Evolutionary conservation across 768 basidiomycete genomes (phyloP).

Genomic region (Mrakia gelida): DNA sequence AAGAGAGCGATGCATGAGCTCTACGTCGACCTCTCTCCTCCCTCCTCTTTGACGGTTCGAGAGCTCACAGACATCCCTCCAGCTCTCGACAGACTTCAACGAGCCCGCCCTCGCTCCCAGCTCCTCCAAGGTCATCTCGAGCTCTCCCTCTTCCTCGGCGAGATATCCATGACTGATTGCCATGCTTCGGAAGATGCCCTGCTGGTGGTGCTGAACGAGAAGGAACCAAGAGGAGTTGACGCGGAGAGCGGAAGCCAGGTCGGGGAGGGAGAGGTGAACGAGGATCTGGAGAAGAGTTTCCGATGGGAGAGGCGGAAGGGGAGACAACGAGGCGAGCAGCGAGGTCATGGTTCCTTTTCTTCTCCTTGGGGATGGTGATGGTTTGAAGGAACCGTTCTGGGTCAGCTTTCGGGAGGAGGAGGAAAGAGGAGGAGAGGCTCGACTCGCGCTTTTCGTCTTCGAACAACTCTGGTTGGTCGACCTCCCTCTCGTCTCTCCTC

Average conservation of each 20-base stretch:
- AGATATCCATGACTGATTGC: conserved; percentile 9
- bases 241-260: background rate
- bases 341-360: background rate
- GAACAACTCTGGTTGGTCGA: background rate
- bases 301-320: conserved; percentile 3
- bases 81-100: background rate
- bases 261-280: conserved; percentile 5
- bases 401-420: background rate
- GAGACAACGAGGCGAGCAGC: background rate
- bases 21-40: background rate
- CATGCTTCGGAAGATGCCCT: conserved; percentile 8
- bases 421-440: background rate
- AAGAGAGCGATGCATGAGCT: background rate
- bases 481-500: background rate
- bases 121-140: background rate
- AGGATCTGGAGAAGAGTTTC: conserved; percentile 21
- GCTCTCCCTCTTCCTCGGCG: background rate
- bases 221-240: conserved; percentile 2
- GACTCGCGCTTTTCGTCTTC: background rate
- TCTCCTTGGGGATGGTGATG: background rate
- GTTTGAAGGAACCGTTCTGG: background rate
- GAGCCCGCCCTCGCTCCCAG: background rate
- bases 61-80: conserved; percentile 22
- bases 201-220: conserved; percentile 12
- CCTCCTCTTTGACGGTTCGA: background rate